Evolutionary conservation across 176 grass and related monocot species (phyloP).

Genomic region (Aegilops sharonensis): DNA sequence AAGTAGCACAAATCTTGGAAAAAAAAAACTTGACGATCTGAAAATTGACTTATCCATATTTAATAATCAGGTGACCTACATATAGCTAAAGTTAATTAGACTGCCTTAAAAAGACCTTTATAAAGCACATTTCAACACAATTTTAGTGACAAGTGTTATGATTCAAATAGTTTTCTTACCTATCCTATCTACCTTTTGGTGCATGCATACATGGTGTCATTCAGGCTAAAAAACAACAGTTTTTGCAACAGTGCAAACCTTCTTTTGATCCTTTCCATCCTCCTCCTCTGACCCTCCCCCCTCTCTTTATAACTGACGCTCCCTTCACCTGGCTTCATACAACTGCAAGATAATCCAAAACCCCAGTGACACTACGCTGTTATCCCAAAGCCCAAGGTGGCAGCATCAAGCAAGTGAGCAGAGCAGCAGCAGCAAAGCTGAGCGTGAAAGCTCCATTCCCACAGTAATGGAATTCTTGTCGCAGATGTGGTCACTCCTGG

Average conservation of each 20-base stretch:
- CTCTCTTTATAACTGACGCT: constrained; percentile 7
- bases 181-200: not conserved
- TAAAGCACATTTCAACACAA: too few species aligned
- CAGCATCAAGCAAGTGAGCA: not conserved
- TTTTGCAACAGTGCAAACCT: not conserved
- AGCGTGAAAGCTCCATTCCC: not conserved
- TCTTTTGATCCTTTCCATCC: not conserved
- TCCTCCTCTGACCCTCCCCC: not conserved
- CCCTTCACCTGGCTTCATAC: constrained; percentile 29
- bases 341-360: constrained; percentile 14
- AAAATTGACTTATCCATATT: too few species aligned
- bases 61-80: too few species aligned
- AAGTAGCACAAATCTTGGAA: too few species aligned
- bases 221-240: not conserved
- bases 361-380: not conserved
- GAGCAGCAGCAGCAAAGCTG: constrained; percentile 1
- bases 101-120: too few species aligned
- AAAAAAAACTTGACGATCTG: too few species aligned
- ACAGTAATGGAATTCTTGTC: constrained; percentile 80
- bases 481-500: constrained; percentile 96
- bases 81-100: too few species aligned
- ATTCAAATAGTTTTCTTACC: too few species aligned
- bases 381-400: not conserved
- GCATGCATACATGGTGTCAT: constrained; percentile 7
- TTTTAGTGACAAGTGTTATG: not conserved